phyloP scores from a whole-genome alignment of 2,329 filamentous ascomycete species.

The Nakataea oryzae region DNA sequence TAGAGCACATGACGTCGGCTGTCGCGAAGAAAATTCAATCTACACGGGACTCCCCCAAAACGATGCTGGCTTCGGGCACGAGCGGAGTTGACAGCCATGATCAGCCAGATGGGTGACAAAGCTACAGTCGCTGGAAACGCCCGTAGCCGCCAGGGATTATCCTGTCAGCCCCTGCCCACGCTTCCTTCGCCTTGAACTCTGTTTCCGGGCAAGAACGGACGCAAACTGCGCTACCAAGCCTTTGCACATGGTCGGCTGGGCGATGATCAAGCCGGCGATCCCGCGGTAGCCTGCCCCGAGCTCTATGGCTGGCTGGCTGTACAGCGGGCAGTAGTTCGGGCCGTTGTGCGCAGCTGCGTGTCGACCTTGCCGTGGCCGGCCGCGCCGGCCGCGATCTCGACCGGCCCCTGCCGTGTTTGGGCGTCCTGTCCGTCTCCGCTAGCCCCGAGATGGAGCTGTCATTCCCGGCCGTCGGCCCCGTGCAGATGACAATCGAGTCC shows the following conservation, averaged over 20 bases:
- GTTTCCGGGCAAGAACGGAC: background rate
- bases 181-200: no score
- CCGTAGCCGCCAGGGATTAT: no score
- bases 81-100: background rate
- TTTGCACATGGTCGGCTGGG: conserved; percentile 10
- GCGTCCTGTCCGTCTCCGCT: background rate
- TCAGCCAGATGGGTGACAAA: background rate
- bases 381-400: background rate
- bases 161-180: no score
- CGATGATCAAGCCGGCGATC: conserved; percentile 8
- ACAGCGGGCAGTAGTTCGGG: conserved; percentile 10
- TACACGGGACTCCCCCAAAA: background rate
- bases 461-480: background rate
- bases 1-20: no score
- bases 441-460: background rate
- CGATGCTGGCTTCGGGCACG: background rate
- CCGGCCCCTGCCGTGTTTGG: conserved; percentile 12
- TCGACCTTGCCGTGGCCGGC: conserved; percentile 3
- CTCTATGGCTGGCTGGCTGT: conserved; percentile 10
- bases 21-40: background rate
- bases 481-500: conserved; percentile 3
- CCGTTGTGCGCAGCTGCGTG: conserved; percentile 2
- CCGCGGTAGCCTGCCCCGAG: conserved; percentile 7
- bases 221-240: conserved; percentile 6
- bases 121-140: background rate